Conservation (phyloP, 192 early-diverging fungal genomes). For the Entomortierella beljakovae region DNA sequence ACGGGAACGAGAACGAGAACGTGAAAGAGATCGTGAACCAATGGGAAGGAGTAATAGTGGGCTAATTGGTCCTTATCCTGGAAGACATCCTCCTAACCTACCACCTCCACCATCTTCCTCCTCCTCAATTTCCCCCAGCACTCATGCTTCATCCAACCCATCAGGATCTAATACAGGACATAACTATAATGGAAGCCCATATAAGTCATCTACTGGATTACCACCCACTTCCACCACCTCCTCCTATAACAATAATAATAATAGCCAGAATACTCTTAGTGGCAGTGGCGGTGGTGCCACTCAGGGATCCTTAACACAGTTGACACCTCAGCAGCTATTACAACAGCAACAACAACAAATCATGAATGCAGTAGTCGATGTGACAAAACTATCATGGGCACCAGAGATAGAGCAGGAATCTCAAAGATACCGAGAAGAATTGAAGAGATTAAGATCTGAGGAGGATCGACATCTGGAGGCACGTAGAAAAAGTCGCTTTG, state of each 20-base stretch:
- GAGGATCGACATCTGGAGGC: constrained; percentile 51
- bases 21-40: constrained; percentile 37
- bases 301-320: constrained; percentile 22
- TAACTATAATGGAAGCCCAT: constrained; percentile 24
- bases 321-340: constrained; percentile 37
- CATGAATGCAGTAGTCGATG: constrained; percentile 45
- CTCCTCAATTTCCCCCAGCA: background rate
- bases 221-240: constrained; percentile 16
- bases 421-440: constrained; percentile 47
- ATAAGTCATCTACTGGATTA: constrained; percentile 13
- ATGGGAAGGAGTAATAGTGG: constrained; percentile 1
- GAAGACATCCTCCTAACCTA: constrained; percentile 12
- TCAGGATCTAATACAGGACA: background rate
- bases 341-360: constrained; percentile 54
- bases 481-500: constrained; percentile 44
- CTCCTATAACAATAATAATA: background rate
- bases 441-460: constrained; percentile 26
- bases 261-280: background rate
- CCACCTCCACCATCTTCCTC: constrained; percentile 2
- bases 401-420: constrained; percentile 44
- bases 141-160: constrained; percentile 15
- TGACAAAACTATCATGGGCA: constrained; percentile 49
- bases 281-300: background rate
- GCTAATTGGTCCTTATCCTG: constrained; percentile 11
- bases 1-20: constrained; percentile 34